Evolutionary conservation across 164 flowering plant species (phyloP).

Genomic region (Hamamelis virginiana): DNA sequence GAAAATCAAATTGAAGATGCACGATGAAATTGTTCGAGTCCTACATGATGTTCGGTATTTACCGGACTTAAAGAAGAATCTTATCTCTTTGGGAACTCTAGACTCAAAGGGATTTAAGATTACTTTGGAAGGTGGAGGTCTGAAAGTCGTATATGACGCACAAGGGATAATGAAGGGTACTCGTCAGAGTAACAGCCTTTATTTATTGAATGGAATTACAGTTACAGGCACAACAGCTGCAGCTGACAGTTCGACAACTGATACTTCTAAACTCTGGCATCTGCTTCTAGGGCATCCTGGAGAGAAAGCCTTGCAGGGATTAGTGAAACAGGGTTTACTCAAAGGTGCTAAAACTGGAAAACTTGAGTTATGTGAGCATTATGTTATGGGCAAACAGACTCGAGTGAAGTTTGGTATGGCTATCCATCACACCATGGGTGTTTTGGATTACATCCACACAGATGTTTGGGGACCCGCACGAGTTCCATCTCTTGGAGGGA

Average conservation of each 20-base stretch:
- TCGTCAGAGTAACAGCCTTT: not conserved
- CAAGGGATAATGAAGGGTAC: not conserved
- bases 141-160: not conserved
- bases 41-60: slow-evolving; percentile 6
- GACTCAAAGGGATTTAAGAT: not conserved
- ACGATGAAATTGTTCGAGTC: not conserved
- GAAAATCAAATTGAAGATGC: not conserved
- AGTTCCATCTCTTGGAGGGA: slow-evolving; percentile 9
- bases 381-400: not conserved
- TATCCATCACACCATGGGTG: not conserved
- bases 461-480: slow-evolving; percentile 8
- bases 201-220: not conserved
- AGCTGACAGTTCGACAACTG: too few species aligned
- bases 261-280: not conserved
- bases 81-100: not conserved
- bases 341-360: not conserved
- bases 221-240: not conserved
- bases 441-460: slow-evolving; percentile 5
- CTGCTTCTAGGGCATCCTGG: not conserved
- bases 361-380: not conserved
- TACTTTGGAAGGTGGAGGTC: not conserved
- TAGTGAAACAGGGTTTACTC: not conserved
- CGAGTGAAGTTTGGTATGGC: slow-evolving; percentile 1
- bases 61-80: not conserved
- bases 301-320: not conserved